Evolutionary conservation across 768 basidiomycete species (phyloP), one percentile per base, ranked within the genome.

Genomic region (Terana coerulea): DNA sequence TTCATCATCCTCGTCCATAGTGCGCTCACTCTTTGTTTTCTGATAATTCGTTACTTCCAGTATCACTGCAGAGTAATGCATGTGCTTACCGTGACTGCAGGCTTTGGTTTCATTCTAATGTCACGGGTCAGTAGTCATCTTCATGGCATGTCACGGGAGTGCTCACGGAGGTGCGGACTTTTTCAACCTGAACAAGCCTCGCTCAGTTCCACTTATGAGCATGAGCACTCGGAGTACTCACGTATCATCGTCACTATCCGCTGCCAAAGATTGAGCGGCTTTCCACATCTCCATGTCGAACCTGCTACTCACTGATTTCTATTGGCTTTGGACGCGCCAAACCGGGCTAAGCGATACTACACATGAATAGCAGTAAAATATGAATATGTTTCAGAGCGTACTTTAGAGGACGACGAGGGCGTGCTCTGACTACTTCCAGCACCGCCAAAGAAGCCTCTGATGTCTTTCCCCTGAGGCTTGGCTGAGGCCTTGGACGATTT

Each of bases 361-460:
- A 43, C 12, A 5, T 36, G 22, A 29, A 14, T 33, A 6, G 31
- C 12, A 9, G 22, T 37, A 11, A 39, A 12, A 1, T 15, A 15
- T 47, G 48, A 22, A 5, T 31, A 24, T n/a, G 33, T 3, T 8
- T 22, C 24, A 33, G 28, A 46, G 49, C 49, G 14, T 46, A 36
- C 34, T 19, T 37, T 48, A 42, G 49, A n/a, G 48, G 53, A 31
- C 56, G 37, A 26, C 35, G 49, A 44, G 11, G 52, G 30, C 3
- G 55, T 35, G 0, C 56, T 22, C 14, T 51, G 33, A 40, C 52
- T 52, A 22, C 54, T 56, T 17, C 55, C 52, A 8, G 24, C 40
- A 5, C 47, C 47, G 1, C 55, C 56, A 33, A 66, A 66, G 59
- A 66, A 66, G 6, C 62, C 62, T 28, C 64, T 54, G 25, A 66